Evolutionary conservation across 176 grass and related monocot genomes (phyloP).

Genomic region (Tillandsia fasciculata): DNA sequence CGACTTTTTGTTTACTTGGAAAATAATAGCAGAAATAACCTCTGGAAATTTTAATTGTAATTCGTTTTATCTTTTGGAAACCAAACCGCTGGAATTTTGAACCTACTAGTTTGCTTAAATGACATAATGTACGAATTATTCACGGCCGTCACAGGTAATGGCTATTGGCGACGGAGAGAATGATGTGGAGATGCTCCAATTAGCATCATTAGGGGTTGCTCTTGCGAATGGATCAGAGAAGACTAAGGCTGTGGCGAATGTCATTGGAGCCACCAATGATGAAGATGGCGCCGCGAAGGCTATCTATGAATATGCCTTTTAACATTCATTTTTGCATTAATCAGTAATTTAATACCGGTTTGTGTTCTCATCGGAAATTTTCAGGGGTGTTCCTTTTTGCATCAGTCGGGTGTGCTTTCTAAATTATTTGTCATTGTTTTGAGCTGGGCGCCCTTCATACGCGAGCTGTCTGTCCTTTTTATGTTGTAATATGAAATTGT

Average conservation of each 20-base stretch:
- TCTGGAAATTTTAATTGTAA: background rate
- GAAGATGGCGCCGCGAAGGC: slow-evolving; percentile 87
- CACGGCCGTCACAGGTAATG: slow-evolving; percentile 46
- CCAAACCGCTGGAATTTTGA: background rate
- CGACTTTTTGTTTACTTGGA: background rate
- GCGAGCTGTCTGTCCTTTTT: background rate
- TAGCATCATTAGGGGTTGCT: slow-evolving; percentile 73
- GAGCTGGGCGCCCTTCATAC: background rate
- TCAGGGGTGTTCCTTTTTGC: background rate
- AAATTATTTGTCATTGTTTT: background rate
- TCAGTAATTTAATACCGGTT: slow-evolving; percentile 5
- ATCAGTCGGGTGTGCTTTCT: background rate
- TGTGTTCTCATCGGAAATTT: slow-evolving; percentile 8
- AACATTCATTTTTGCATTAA: slow-evolving; percentile 13
- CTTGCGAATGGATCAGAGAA: slow-evolving; percentile 88
- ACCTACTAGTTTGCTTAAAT: background rate
- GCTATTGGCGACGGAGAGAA: slow-evolving; percentile 98
- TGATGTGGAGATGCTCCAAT: slow-evolving; percentile 85
- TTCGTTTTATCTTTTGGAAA: background rate
- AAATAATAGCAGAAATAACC: background rate
- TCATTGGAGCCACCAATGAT: slow-evolving; percentile 63
- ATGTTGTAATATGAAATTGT: background rate
- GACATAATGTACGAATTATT: background rate
- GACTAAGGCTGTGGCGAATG: slow-evolving; percentile 73
- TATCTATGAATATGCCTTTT: slow-evolving; percentile 93